Percentiles rank a stretch among this genome's conserved stretches.
These are phyloP conservation scores for Trichosporon faecale DNA, from an alignment of 1,284 basidiomycete species.

Conservation along the genomic window DNA sequence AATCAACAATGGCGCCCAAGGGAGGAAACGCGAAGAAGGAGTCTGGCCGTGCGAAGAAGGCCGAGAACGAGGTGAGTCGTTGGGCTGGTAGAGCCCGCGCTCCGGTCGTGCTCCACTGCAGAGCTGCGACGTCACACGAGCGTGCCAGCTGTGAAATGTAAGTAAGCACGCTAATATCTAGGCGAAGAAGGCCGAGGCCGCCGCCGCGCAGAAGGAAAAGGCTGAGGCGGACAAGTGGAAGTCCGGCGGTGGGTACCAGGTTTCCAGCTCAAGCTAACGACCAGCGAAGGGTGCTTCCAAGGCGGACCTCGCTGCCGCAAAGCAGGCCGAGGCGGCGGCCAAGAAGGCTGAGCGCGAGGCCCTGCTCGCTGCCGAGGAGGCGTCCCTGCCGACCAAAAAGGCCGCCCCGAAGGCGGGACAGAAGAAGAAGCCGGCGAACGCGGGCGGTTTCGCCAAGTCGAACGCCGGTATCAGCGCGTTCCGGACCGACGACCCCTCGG, in stretches of 20 bases:
- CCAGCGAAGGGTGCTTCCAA: constrained; percentile 57
- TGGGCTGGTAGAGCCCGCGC: too few species aligned
- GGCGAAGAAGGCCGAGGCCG: constrained; percentile 57
- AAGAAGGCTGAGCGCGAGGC: constrained; percentile 56
- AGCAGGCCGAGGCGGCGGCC: constrained; percentile 56
- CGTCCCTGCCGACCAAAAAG: constrained; percentile 61
- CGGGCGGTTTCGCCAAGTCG: constrained; percentile 10
- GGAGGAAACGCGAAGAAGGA: constrained; percentile 83
- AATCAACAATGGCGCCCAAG: constrained; percentile 67
- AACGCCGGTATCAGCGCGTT: constrained; percentile 34
- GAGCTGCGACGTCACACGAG: constrained; percentile 32
- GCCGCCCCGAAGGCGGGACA: constrained; percentile 43
- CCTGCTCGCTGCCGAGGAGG: constrained; percentile 75
- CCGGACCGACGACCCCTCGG: constrained; percentile 61
- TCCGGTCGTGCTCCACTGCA: constrained; percentile 49
- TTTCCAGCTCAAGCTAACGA: not conserved
- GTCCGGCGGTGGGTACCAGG: constrained; percentile 59
- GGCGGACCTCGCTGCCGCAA: constrained; percentile 62
- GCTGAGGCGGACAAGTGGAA: constrained; percentile 76
- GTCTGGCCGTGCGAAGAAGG: constrained; percentile 80
- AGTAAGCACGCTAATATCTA: constrained; percentile 38
- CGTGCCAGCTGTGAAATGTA: not conserved
- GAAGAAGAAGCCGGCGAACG: constrained; percentile 33
- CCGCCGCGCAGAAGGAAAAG: constrained; percentile 47
- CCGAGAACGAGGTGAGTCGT: constrained; percentile 76